A percentile compares a stretch with the other conserved stretches of the same genome.
Evolutionary conservation across 371 early-diverging fungal genomes (phyloP).

Genomic region (Actinomortierella ambigua): DNA sequence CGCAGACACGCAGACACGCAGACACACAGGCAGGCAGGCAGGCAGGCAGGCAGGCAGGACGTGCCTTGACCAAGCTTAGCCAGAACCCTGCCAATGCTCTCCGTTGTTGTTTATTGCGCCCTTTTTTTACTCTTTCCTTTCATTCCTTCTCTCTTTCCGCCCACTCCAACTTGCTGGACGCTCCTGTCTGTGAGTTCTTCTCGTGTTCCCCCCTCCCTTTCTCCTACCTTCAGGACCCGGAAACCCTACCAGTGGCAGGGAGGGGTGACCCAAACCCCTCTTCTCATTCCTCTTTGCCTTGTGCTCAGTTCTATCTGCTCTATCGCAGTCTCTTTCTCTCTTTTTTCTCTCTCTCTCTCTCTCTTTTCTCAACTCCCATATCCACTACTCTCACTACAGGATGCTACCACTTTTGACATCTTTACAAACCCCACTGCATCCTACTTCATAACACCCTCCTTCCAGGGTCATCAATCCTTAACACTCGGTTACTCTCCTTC

Average conservation of each 20-base stretch:
- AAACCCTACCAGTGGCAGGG: not conserved
- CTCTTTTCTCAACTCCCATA: not conserved
- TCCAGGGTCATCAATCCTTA: too few relatives aligned
- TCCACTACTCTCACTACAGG: too few relatives aligned
- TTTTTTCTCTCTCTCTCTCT: not conserved
- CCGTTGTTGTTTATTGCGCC: not conserved
- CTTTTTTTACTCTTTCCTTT: constrained; percentile 4
- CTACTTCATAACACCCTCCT: too few relatives aligned
- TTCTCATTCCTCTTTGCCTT: not conserved
- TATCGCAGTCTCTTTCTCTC: not conserved
- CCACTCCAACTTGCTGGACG: not conserved
- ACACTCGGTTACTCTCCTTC: too few relatives aligned
- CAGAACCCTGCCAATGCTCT: too few relatives aligned
- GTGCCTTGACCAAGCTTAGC: not conserved
- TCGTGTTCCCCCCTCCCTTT: too few relatives aligned
- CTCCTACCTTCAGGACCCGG: too few relatives aligned
- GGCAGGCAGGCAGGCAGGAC: not conserved
- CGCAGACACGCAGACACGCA: not conserved
- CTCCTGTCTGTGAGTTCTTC: too few relatives aligned
- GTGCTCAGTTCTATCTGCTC: not conserved
- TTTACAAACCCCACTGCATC: too few relatives aligned
- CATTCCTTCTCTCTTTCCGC: not conserved
- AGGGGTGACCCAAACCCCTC: constrained; percentile 1
- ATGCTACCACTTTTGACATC: not conserved
- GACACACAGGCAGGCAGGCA: not conserved